phyloP scores from a whole-genome alignment of 139 green algal genomes.

The Choricystis sp. region DNA sequence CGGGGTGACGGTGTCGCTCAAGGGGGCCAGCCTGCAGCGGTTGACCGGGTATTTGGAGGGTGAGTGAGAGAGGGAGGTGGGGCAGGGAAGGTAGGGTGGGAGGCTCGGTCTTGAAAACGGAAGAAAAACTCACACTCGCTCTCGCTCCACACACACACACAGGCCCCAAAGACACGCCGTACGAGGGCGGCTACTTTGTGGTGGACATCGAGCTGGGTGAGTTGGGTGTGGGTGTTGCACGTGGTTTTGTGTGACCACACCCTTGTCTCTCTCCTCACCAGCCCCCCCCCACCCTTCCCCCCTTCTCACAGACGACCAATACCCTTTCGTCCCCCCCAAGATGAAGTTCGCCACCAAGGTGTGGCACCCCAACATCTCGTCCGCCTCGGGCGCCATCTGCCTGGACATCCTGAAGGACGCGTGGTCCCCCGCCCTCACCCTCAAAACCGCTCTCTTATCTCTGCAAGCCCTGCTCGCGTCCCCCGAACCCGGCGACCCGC shows the following conservation, averaged over 20 bases:
- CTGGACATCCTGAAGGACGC: conserved; percentile 97
- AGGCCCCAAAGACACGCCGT: conserved; percentile 77
- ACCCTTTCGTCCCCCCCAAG: conserved; percentile 96
- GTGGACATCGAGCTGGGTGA: conserved; percentile 67
- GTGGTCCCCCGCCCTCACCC: conserved; percentile 89
- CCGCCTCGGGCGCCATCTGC: conserved; percentile 81
- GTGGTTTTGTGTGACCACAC: background rate
- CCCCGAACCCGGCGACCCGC: conserved; percentile 84
- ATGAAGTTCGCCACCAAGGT: conserved; percentile 95
- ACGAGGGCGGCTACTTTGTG: conserved; percentile 58
- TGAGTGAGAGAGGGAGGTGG: too few relatives aligned
- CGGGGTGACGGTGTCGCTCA: conserved; percentile 64
- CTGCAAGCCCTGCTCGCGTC: conserved; percentile 85
- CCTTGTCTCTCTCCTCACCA: background rate
- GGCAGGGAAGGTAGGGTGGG: too few relatives aligned
- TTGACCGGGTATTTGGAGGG: conserved; percentile 53
- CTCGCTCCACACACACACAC: background rate
- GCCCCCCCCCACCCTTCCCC: background rate
- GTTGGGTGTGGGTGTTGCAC: too few relatives aligned
- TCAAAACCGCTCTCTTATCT: conserved; percentile 89
- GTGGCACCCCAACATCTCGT: conserved; percentile 97
- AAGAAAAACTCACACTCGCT: background rate
- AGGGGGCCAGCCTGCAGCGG: conserved; percentile 38
- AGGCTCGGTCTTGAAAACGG: too few relatives aligned
- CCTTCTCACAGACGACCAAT: conserved; percentile 44